Evolutionary conservation across 805 yeast genomes (phyloP).

Genomic region (Cyberlindnera xishuangbannaensis): DNA sequence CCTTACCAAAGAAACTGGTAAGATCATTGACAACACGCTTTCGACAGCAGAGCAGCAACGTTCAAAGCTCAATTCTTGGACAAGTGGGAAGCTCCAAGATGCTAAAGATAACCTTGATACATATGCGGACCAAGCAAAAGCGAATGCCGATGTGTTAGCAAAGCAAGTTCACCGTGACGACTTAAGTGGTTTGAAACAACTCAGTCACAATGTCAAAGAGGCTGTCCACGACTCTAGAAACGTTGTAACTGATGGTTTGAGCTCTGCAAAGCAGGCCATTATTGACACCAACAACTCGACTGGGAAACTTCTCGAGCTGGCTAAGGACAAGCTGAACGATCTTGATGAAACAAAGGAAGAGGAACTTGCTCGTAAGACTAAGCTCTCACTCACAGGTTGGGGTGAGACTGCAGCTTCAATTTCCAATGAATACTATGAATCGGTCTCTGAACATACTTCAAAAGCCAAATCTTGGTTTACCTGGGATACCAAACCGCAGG

Average conservation of each 20-base stretch:
- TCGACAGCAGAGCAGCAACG: constrained; percentile 13
- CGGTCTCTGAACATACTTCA: constrained; percentile 10
- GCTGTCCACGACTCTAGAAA: constrained; percentile 15
- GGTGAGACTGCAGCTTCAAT: constrained; percentile 37
- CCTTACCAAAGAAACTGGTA: constrained; percentile 17
- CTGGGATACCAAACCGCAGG: constrained; percentile 17
- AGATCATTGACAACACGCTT: constrained; percentile 15
- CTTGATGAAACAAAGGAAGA: constrained; percentile 22
- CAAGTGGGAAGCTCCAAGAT: constrained; percentile 15
- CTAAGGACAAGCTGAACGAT: constrained; percentile 12
- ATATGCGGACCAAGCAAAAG: constrained; percentile 14
- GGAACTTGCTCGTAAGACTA: constrained; percentile 28
- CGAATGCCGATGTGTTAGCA: constrained; percentile 16
- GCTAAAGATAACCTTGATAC: constrained; percentile 11
- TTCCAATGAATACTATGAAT: constrained; percentile 23
- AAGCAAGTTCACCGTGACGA: constrained; percentile 14
- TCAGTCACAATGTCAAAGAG: constrained; percentile 21
- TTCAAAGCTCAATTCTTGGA: constrained; percentile 18
- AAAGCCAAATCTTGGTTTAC: constrained; percentile 12
- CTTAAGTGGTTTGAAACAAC: constrained; percentile 13
- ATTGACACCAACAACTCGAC: constrained; percentile 10
- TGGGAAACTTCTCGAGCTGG: constrained; percentile 3
- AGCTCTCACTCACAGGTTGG: constrained; percentile 37
- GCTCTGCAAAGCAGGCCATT: constrained; percentile 19
- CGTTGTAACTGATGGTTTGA: constrained; percentile 2